Evolutionary conservation across 2,329 filamentous ascomycete species (phyloP).

Genomic region (Paecilomyces sp.): DNA sequence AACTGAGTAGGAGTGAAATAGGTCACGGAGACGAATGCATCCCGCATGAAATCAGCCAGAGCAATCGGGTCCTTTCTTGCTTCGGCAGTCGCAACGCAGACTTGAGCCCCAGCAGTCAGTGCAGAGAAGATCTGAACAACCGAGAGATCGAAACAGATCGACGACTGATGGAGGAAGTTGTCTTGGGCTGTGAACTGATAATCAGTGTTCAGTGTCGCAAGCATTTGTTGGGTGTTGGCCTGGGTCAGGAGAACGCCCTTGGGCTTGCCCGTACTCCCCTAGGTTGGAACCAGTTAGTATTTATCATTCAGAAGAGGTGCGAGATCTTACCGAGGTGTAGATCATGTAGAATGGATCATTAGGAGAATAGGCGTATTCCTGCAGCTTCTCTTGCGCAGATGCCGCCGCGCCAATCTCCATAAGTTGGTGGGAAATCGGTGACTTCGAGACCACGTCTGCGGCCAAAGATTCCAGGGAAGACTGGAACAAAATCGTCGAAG

Average conservation of each 20-base stretch:
- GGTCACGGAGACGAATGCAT: slow-evolving; percentile 12
- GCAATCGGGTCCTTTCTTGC: slow-evolving; percentile 12
- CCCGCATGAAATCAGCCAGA: slow-evolving; percentile 11
- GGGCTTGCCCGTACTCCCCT: slow-evolving; percentile 20
- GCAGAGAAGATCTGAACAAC: slow-evolving; percentile 13
- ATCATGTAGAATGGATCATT: slow-evolving; percentile 15
- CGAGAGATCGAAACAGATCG: slow-evolving; percentile 10
- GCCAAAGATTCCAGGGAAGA: slow-evolving; percentile 4
- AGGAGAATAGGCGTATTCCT: neutral
- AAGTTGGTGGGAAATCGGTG: neutral
- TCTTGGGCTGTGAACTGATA: slow-evolving; percentile 8
- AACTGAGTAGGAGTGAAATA: slow-evolving; percentile 15
- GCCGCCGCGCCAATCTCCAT: neutral
- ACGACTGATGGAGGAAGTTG: slow-evolving; percentile 10
- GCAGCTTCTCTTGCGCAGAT: neutral
- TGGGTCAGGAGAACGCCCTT: slow-evolving; percentile 34
- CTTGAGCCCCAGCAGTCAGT: slow-evolving; percentile 11
- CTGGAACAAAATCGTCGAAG: slow-evolving; percentile 8
- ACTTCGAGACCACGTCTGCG: slow-evolving; percentile 4
- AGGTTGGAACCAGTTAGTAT: neutral
- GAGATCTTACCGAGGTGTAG: slow-evolving; percentile 14
- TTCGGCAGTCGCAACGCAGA: slow-evolving; percentile 9
- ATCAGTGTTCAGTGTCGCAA: slow-evolving; percentile 10
- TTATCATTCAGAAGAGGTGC: neutral
- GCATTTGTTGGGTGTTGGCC: slow-evolving; percentile 12